Percentiles rank a stretch among this genome's conserved stretches.
phyloP scores from a whole-genome alignment of 2,329 filamentous ascomycete genomes.

The Aureobasidium sp. region DNA sequence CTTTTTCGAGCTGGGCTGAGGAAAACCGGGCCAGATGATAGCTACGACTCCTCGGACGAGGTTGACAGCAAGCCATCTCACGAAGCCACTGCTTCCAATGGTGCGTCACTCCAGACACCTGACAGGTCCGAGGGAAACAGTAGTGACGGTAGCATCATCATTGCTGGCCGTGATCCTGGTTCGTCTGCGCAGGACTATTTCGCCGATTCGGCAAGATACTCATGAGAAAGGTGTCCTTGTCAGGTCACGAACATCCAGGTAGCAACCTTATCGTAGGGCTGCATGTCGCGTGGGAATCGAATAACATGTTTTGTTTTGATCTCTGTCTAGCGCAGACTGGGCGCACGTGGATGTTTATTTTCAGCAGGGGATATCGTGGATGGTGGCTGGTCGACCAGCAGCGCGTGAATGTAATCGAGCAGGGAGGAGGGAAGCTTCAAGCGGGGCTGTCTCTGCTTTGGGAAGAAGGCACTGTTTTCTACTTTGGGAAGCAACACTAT shows the following conservation, averaged over 20 bases:
- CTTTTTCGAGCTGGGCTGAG: slow-evolving; percentile 39
- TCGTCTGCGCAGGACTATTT: slow-evolving; percentile 9
- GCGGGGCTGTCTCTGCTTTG: slow-evolving; percentile 1
- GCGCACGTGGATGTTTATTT: not conserved
- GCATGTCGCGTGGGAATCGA: not conserved
- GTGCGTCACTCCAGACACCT: not conserved
- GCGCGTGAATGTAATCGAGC: not conserved
- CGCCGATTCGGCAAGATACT: not conserved
- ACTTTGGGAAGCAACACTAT: not conserved
- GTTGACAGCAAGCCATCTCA: not conserved
- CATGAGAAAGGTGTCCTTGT: not conserved
- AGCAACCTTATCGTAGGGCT: slow-evolving; percentile 5
- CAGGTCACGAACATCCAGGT: not conserved
- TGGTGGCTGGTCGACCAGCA: not conserved
- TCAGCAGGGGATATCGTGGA: not conserved
- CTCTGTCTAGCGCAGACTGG: not conserved
- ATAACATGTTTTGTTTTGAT: not conserved
- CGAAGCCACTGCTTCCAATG: not conserved
- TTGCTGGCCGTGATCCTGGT: not conserved
- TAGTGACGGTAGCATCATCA: not conserved
- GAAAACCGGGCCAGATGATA: not conserved
- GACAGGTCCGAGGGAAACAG: not conserved
- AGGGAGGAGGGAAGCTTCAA: not conserved
- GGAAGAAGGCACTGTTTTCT: not conserved
- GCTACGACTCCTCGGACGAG: not conserved